Base-by-base conservation (phyloP, 257 asterid species). In the Linderniella brevidens region DNA sequence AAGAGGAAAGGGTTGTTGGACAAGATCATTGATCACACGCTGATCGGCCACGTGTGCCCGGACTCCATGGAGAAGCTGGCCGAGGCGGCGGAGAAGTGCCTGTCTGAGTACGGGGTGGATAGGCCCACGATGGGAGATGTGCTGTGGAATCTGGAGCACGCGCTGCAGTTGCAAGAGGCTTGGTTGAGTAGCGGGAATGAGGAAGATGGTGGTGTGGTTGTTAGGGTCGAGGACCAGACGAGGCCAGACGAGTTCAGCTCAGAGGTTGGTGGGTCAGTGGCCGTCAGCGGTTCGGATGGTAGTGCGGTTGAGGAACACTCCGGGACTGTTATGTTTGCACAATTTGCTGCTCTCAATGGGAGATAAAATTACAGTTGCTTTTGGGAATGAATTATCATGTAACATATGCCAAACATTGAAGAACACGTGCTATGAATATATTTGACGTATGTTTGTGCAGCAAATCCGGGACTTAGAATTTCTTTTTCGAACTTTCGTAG, bases 81-180 rank as follows among this genome's bases (percentile, higher is more conserved):
- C 11, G 93, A 77, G 75, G 72, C 88, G 0, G 93, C 88, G 2
- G 78, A 80, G 64, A 80, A 80, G 59, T 80, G 93, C 51, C 29
- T 80, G 65, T 63, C 80, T 0, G 93, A 80, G 62, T 70, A 80
- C 13, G 88, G 93, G 15, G 82, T 74, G 20, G 88, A 80, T 41
- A 64, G 93, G 66, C 93, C 93, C 41, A 65, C 82, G 37, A 80
- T 80, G 85, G 93, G 93, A 12, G 93, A 80, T 39, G 82, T 80
- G 29, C 60, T 80, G 62, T 80, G 93, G 93, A 80, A 77, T 66
- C 58, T 80, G 58, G 88, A 80, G 41, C 74, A 80, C 49, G 93
- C 88, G 29, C 77, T 80, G 42, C 93, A 77, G 75, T 79, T 80
- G 17, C 85, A 80, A 65, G 93, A 80, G 55, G 70, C 87, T 37